These are phyloP conservation scores for Eucalyptus tenuipes DNA, from an alignment of 345 rosid genomes.

Conservation along the genomic window DNA sequence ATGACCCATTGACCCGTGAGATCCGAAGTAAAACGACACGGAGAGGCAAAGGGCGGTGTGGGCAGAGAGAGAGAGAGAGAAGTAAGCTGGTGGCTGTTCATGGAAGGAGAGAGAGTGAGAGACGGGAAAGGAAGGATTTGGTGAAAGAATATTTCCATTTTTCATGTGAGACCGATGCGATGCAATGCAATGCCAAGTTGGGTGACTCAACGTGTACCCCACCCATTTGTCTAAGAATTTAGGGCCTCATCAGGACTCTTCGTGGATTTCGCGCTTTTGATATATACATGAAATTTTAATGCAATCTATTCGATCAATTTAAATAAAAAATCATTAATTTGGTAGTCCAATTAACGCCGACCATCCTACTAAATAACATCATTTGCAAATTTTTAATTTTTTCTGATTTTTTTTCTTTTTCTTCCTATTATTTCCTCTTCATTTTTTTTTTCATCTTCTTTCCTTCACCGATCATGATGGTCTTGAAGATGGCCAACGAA, in stretches of 20 bases:
- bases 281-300: neutral
- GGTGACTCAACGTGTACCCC: neutral
- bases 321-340: neutral
- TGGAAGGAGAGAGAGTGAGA: neutral
- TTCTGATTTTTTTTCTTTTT: neutral
- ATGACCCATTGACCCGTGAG: neutral
- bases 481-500: neutral
- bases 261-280: neutral
- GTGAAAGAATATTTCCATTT: neutral
- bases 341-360: fast-evolving
- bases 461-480: neutral
- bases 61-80: neutral
- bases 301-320: neutral
- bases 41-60: neutral
- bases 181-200: neutral
- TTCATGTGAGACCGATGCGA: neutral
- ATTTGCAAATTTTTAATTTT: neutral
- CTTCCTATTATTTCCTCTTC: neutral
- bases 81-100: neutral
- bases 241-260: neutral
- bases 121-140: neutral
- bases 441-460: neutral
- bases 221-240: neutral
- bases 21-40: neutral
- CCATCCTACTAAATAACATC: neutral